Conservation (phyloP, 208 protist species). For the Leishmania arabica region DNA sequence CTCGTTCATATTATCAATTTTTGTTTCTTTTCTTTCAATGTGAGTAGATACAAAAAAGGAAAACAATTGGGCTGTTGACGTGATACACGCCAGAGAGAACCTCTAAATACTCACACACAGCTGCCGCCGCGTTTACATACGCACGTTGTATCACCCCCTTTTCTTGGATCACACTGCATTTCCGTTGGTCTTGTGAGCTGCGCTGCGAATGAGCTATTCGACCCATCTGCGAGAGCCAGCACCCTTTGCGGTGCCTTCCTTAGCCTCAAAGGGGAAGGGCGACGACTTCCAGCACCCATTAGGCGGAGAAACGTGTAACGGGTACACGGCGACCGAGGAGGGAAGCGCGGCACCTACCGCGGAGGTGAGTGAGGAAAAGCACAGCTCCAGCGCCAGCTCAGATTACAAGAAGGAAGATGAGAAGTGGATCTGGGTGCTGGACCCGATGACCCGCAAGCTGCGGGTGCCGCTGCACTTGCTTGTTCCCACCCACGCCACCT, state of each 20-base stretch:
- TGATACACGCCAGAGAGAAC: not conserved
- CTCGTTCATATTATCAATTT: not conserved
- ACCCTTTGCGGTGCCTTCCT: not conserved
- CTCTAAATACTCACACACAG: not conserved
- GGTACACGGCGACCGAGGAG: constrained; percentile 22
- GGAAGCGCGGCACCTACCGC: constrained; percentile 20
- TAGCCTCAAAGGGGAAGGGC: constrained; percentile 12
- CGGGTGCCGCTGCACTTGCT: constrained; percentile 78
- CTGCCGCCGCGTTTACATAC: not conserved
- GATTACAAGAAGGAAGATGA: constrained; percentile 46
- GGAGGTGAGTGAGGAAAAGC: constrained; percentile 36
- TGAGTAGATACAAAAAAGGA: constrained; percentile 4
- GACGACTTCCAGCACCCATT: constrained; percentile 4
- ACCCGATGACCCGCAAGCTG: constrained; percentile 87
- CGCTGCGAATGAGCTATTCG: constrained; percentile 15
- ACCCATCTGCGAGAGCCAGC: not conserved
- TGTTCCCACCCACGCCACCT: constrained; percentile 84
- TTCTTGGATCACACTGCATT: not conserved
- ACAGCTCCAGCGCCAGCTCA: constrained; percentile 33
- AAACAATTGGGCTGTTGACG: not conserved
- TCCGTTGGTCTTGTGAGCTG: not conserved
- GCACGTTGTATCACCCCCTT: not conserved
- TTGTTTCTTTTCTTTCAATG: constrained; percentile 8
- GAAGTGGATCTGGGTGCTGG: constrained; percentile 90
- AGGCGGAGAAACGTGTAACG: constrained; percentile 9